Evolutionary conservation across 2,329 filamentous ascomycete genomes (phyloP).

Genomic region (Fusarium transvaalense): DNA sequence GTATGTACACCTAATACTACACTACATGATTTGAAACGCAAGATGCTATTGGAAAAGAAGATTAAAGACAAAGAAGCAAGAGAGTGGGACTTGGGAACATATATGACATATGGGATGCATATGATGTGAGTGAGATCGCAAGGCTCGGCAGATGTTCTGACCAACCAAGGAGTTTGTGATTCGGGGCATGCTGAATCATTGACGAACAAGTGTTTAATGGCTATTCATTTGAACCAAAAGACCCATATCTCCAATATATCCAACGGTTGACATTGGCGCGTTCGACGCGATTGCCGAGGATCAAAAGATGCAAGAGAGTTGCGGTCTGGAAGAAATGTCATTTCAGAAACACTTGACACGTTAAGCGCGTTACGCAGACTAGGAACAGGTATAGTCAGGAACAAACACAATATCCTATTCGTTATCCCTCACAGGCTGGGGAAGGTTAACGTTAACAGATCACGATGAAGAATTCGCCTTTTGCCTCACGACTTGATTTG

Average conservation of each 20-base stretch:
- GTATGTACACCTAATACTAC: background rate
- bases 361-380: slow-evolving; percentile 26
- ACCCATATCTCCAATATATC: slow-evolving; percentile 6
- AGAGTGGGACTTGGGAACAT: background rate
- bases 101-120: slow-evolving; percentile 35
- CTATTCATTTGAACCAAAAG: slow-evolving; percentile 1
- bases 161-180: slow-evolving; percentile 13
- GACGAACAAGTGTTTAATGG: slow-evolving; percentile 5
- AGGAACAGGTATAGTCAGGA: slow-evolving; percentile 38
- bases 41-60: background rate
- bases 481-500: background rate
- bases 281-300: slow-evolving; percentile 3
- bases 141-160: slow-evolving; percentile 32
- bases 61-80: slow-evolving; percentile 3
- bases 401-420: slow-evolving; percentile 8
- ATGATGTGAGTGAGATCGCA: slow-evolving; percentile 27
- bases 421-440: background rate
- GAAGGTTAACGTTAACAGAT: too few relatives aligned
- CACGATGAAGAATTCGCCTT: slow-evolving; percentile 5
- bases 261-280: background rate
- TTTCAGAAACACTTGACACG: slow-evolving; percentile 5
- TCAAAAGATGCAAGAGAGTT: slow-evolving; percentile 4
- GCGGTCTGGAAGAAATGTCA: background rate
- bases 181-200: slow-evolving; percentile 1
- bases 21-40: slow-evolving; percentile 1